phyloP scores from a whole-genome alignment of 1,284 basidiomycete species.

The Rhodotorula glutinis region DNA sequence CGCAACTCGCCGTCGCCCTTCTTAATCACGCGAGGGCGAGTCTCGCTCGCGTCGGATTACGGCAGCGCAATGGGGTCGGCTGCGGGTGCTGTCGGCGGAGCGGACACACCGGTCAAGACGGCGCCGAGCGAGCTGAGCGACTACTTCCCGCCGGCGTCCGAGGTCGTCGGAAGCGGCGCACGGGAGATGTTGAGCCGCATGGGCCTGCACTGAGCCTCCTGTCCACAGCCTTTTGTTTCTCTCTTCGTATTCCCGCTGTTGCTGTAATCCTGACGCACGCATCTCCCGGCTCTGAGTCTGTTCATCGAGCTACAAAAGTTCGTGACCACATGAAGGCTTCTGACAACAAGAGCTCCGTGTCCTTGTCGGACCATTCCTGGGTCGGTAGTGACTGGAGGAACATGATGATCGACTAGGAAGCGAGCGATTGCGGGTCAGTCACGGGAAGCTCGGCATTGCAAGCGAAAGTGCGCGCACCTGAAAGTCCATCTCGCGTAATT shows the following conservation, averaged over 20 bases:
- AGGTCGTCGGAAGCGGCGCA: slow-evolving; percentile 1
- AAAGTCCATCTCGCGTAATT: slow-evolving; percentile 89
- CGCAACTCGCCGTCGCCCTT: not conserved
- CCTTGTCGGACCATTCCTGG: slow-evolving; percentile 89
- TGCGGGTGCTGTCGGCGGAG: not conserved
- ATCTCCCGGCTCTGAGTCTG: no score
- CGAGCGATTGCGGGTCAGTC: not conserved
- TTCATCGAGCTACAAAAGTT: slow-evolving; percentile 34
- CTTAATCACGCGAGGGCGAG: not conserved
- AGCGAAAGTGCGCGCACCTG: slow-evolving; percentile 61
- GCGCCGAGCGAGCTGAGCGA: slow-evolving; percentile 37
- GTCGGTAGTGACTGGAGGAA: slow-evolving; percentile 95
- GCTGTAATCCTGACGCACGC: no score
- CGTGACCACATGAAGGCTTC: slow-evolving; percentile 76
- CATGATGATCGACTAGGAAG: slow-evolving; percentile 90
- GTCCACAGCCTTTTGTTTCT: no score
- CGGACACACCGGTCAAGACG: not conserved
- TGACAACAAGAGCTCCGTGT: slow-evolving; percentile 89
- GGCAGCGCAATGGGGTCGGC: not conserved
- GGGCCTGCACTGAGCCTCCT: not conserved
- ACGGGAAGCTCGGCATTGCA: not conserved
- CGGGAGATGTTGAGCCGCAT: slow-evolving; percentile 19
- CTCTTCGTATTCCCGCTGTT: no score
- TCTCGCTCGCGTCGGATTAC: not conserved
- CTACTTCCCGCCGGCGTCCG: slow-evolving; percentile 27